phyloP scores from a whole-genome alignment of 2,329 filamentous ascomycete genomes.

The Pyricularia sp. region DNA sequence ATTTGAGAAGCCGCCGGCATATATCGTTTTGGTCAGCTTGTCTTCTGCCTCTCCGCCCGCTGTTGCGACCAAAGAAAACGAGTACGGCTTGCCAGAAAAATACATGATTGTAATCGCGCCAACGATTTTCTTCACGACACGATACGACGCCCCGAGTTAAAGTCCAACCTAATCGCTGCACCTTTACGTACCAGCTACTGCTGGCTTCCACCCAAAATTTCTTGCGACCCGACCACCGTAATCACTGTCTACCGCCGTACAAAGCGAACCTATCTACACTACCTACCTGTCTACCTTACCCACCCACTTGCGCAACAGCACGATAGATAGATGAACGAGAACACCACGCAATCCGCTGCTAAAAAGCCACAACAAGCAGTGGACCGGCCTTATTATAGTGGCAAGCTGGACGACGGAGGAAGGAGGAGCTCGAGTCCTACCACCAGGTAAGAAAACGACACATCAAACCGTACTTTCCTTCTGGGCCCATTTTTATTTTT shows the following conservation, averaged over 20 bases:
- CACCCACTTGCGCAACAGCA: not conserved
- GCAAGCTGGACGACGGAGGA: constrained; percentile 17
- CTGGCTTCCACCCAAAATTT: not conserved
- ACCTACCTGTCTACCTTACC: not conserved
- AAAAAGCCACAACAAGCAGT: not conserved
- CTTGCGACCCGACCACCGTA: not conserved
- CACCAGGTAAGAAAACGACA: constrained; percentile 18
- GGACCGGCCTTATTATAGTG: constrained; percentile 17
- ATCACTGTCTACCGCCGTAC: not conserved
- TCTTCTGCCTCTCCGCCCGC: not conserved
- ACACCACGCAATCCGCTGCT: not conserved
- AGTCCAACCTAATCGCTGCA: not conserved
- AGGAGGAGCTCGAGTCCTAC: constrained; percentile 15
- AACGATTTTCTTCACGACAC: not conserved
- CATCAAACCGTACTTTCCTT: constrained; percentile 11
- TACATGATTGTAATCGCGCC: not conserved
- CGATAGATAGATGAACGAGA: not conserved
- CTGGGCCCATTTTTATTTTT: constrained; percentile 10
- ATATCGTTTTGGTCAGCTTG: not conserved
- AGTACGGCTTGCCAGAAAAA: not conserved
- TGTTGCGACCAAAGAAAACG: not conserved
- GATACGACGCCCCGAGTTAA: not conserved
- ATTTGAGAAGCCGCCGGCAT: not conserved
- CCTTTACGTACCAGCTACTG: not conserved
- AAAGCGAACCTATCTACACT: not conserved